A percentile compares a stretch with the other conserved stretches of the same genome.
phyloP scores from a whole-genome alignment of 768 basidiomycete species.

The Pisolithus orientalis region DNA sequence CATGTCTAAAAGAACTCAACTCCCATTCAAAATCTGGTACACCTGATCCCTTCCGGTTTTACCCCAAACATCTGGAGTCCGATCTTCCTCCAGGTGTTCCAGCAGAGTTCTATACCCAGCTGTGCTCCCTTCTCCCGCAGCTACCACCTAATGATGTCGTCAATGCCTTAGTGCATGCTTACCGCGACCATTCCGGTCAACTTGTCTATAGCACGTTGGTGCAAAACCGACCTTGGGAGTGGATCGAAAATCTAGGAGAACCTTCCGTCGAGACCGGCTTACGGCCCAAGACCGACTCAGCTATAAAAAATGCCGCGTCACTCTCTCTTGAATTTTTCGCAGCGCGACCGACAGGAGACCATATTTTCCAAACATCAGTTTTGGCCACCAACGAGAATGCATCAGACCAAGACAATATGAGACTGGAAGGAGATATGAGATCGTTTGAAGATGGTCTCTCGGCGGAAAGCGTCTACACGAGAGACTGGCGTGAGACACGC shows the following conservation, averaged over 20 bases:
- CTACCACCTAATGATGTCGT: slow-evolving; percentile 46
- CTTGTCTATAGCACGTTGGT: slow-evolving; percentile 47
- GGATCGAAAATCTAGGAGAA: slow-evolving; percentile 69
- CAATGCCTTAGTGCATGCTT: slow-evolving; percentile 50
- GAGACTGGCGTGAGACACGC: slow-evolving; percentile 76
- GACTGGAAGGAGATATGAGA: slow-evolving; percentile 41
- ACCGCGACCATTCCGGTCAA: slow-evolving; percentile 49
- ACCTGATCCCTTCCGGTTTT: slow-evolving; percentile 57
- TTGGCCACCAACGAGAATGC: slow-evolving; percentile 13
- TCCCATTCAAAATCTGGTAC: slow-evolving; percentile 46
- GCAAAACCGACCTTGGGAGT: slow-evolving; percentile 79
- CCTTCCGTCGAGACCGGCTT: slow-evolving; percentile 37
- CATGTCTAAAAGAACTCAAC: slow-evolving; percentile 48
- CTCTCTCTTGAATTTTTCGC: slow-evolving; percentile 69
- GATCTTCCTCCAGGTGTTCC: slow-evolving; percentile 54
- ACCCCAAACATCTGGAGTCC: slow-evolving; percentile 45
- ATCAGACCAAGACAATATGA: slow-evolving; percentile 3
- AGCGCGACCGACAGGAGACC: slow-evolving; percentile 60
- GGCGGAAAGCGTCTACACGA: slow-evolving; percentile 57
- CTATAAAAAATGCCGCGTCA: slow-evolving; percentile 62
- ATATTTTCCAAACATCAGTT: slow-evolving; percentile 17
- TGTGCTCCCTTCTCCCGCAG: slow-evolving; percentile 53
- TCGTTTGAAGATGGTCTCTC: slow-evolving; percentile 61
- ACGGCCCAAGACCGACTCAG: slow-evolving; percentile 35
- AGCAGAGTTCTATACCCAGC: slow-evolving; percentile 47